These are phyloP conservation scores for Tolypocladium pustulatum DNA, from an alignment of 2,329 filamentous ascomycete species.

Conservation along the genomic window DNA sequence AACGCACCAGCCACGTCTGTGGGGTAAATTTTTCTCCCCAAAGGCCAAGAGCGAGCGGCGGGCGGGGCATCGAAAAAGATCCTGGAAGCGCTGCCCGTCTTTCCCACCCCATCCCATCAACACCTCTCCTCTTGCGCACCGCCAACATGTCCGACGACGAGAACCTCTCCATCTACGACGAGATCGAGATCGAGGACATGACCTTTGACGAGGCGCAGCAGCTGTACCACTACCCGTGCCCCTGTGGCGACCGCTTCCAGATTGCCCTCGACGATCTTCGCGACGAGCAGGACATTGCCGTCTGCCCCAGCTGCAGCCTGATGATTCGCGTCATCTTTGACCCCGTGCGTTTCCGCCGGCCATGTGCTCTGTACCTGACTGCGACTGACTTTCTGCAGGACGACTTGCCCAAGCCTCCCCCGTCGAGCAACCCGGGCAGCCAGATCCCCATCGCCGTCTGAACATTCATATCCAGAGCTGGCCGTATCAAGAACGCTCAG, in stretches of 20 bases:
- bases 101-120: background rate
- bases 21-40: conserved; percentile 6
- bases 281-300: conserved; percentile 88
- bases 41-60: background rate
- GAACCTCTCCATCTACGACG: conserved; percentile 74
- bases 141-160: conserved; percentile 50
- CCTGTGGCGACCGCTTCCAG: conserved; percentile 94
- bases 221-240: conserved; percentile 93
- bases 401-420: conserved; percentile 30
- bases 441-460: conserved; percentile 31
- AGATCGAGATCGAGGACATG: conserved; percentile 99
- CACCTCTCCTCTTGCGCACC: background rate
- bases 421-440: conserved; percentile 17
- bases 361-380: background rate
- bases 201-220: conserved; percentile 73
- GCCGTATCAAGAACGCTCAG: background rate
- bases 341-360: conserved; percentile 40
- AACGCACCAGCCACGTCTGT: conserved; percentile 5
- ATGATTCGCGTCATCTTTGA: conserved; percentile 97
- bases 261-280: conserved; percentile 75
- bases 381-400: conserved; percentile 20
- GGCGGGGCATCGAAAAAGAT: background rate
- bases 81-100: background rate
- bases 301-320: conserved; percentile 92
- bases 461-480: conserved; percentile 1